Base-by-base conservation (phyloP, 2,329 filamentous ascomycete genomes). In the Epichloe scottii region DNA sequence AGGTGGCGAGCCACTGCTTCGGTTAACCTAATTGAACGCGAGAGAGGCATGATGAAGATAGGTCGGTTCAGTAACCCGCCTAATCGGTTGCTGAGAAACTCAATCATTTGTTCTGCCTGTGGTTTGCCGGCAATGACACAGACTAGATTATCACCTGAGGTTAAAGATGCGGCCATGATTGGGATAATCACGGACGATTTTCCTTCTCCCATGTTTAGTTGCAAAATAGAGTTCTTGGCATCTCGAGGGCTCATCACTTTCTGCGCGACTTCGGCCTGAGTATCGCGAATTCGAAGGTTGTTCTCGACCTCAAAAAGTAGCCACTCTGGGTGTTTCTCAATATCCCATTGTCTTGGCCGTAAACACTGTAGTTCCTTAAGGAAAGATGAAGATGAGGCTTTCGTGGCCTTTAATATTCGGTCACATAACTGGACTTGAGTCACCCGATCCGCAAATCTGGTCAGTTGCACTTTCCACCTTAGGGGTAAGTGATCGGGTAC, bases 151-250 rank as follows among this genome's bases (percentile, higher is more conserved):
- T 3, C 10, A 30, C 26, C 8, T 10, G 26, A 30, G 26, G 26
- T 10, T 10, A 30, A 10, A 10, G 26, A 30, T 30, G 26, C 26
- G 10, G 26, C 26, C 26, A 10, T 30, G 26, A 30, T 30, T 10
- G 26, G 26, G 26, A 30, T 30, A 30, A 30, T 30, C 0, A 30
- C 26, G 3, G 26, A 30, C 26, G 26, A 30, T 8, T 85, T 85
- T 0, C 82, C 82, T 58, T 83, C 74, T 0, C 82, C 82, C 82
- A 86, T 87, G 57, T 84, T 84, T 7, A 86, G 62, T 57, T 85
- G 80, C 66, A 84, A 72, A 1, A 81, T 73, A 0, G 70, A 60
- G 55, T 81, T 84, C 0, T 58, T 43, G 0, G 57, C 60, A 0
- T 57, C 59, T 0, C 59, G 55, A 0, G 72, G 71, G 0, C 57